Evolutionary conservation across 768 basidiomycete species (phyloP).

Genomic region (Mrakia gelida): DNA sequence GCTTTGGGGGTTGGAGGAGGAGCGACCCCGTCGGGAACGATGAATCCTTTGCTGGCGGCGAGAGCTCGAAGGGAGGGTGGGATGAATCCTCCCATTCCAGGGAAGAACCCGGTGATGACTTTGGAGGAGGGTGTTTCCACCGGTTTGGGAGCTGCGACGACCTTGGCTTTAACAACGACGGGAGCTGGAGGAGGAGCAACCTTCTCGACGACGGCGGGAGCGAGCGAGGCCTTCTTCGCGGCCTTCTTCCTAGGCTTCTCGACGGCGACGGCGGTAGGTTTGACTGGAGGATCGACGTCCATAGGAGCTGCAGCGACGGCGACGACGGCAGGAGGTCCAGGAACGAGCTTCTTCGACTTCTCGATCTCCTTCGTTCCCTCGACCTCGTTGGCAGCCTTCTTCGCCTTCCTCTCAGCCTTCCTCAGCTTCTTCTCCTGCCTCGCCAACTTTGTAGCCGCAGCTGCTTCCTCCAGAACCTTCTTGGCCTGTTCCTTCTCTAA

Average conservation of each 20-base stretch:
- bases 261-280: neutral
- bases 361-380: neutral
- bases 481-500: neutral
- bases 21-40: neutral
- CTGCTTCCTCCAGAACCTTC: neutral
- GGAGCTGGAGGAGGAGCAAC: neutral
- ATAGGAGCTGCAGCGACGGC: neutral
- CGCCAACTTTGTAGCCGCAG: neutral
- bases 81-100: neutral
- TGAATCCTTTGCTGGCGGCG: neutral
- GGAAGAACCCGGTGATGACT: neutral
- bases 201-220: neutral
- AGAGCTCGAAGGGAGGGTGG: conserved; percentile 2
- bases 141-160: neutral
- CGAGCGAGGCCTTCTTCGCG: neutral
- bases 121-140: neutral
- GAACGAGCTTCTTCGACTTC: neutral
- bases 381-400: neutral
- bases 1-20: neutral
- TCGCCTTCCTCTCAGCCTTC: neutral
- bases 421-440: neutral
- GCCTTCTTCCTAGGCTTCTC: too few species aligned
- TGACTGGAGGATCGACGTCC: neutral
- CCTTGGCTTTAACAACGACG: neutral
- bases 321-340: neutral